These are phyloP conservation scores for Erysimum pusillum DNA, from an alignment of 441 rosid species.

Conservation along the genomic window DNA sequence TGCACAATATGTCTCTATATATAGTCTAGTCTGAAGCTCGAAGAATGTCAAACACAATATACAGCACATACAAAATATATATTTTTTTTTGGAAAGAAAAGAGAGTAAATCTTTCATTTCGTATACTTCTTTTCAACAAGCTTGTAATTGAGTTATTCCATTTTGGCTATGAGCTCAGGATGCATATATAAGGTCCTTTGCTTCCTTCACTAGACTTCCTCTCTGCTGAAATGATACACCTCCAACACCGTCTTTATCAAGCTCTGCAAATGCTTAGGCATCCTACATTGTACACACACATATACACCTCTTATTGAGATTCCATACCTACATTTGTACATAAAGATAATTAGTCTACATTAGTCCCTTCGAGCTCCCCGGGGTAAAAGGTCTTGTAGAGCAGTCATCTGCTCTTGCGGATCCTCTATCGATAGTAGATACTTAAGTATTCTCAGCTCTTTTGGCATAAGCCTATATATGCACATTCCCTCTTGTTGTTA, in stretches of 20 bases:
- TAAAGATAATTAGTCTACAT: constrained; percentile 71
- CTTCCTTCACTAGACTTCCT: constrained; percentile 84
- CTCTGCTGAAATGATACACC: constrained; percentile 74
- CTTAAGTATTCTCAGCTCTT: constrained; percentile 84
- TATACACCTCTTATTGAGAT: neutral
- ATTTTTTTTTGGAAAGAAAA: no score
- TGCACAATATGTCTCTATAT: no score
- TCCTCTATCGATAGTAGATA: constrained; percentile 79
- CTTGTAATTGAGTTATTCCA: constrained; percentile 70
- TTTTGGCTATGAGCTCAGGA: constrained; percentile 63
- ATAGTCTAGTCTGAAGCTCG: no score
- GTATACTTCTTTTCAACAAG: constrained; percentile 65
- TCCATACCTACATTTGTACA: no score
- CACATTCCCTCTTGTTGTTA: constrained; percentile 74
- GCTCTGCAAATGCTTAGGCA: constrained; percentile 78
- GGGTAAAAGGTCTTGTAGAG: constrained; percentile 79
- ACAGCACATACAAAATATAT: no score
- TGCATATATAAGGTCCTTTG: constrained; percentile 82
- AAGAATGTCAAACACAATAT: no score
- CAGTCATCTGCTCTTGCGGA: constrained; percentile 62
- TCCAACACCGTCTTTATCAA: constrained; percentile 70
- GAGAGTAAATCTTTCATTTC: no score
- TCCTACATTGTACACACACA: constrained; percentile 52
- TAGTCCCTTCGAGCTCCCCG: constrained; percentile 81
- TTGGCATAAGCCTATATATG: constrained; percentile 80